Conservation (phyloP, 345 rosid species). For the Sisymbrium altissimum region DNA sequence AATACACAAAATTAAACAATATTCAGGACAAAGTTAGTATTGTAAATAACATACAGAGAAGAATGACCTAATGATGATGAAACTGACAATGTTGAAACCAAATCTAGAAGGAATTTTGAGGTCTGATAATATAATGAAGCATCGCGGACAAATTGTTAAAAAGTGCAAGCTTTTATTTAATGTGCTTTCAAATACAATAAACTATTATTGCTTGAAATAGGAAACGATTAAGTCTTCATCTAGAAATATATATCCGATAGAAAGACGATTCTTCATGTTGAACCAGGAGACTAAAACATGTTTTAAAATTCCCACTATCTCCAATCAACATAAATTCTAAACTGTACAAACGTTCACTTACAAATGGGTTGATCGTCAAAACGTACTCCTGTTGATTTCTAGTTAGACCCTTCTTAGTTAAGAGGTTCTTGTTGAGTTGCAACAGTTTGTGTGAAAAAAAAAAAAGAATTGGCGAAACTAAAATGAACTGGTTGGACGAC, state of each 20-base stretch:
- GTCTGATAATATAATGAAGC: not conserved
- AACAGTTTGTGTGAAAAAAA: too few species aligned
- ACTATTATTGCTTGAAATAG: not conserved
- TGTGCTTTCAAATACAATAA: not conserved
- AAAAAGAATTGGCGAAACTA: too few species aligned
- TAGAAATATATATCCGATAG: not conserved
- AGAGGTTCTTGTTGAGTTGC: too few species aligned
- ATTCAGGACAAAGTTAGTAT: not conserved
- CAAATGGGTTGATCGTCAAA: not conserved
- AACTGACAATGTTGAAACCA: not conserved
- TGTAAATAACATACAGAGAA: not conserved
- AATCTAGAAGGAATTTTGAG: not conserved
- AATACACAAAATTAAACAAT: not conserved
- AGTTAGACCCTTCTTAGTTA: too few species aligned
- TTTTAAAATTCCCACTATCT: not conserved
- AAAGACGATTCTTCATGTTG: not conserved
- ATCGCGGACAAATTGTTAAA: not conserved
- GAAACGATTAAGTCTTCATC: not conserved
- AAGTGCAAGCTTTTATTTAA: not conserved
- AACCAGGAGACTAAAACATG: not conserved
- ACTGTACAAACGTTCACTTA: not conserved
- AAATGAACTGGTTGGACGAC: too few species aligned
- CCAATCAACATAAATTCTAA: not conserved
- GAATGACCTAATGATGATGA: not conserved
- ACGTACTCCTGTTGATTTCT: too few species aligned